Base-by-base conservation (phyloP, 805 yeast species). In the Saturnispora ahearnii region DNA sequence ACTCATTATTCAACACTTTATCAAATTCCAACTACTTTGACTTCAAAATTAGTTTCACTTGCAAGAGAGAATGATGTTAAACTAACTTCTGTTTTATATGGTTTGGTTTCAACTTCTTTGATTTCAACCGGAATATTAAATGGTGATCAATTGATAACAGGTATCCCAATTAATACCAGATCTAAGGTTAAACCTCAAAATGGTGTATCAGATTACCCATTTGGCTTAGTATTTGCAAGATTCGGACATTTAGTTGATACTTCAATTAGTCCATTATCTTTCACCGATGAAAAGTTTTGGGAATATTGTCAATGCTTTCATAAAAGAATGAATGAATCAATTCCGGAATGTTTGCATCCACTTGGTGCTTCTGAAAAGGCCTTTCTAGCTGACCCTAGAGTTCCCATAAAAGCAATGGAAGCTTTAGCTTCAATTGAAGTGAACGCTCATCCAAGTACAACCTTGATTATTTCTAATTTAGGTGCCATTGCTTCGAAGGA, bases 161-260 rank as follows among this genome's bases (percentile, higher is more conserved):
- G 49, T 46, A 45, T 53, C 11, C 53, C 54, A 12, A 47, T 53
- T 2, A 53, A 53, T 21, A 32, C 44, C 1, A 46, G 56, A 33
- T 43, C 48, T 11, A 11, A 11, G 3, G 46, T 41, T 8, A 18
- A 42, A 18, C 22, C 28, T 15, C 31, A 42, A 34, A 13, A 21
- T 11, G 37, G 33, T n/a, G 24, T 22, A 7, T 9, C 5, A 11
- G 50, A 43, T 12, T 43, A 42, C 21, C 46, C 44, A 12, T 51
- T 53, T 44, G 56, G 52, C 2, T 18, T 47, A 5, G 42, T 44
- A 11, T 51, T 48, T 33, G 56, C 54, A 11, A 53, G 44, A 31
- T 49, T 38, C 26, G 15, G 40, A 11, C 46, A 46, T 31, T 24
- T 40, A 4, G 50, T 33, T 3, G 41, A 40, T 15, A 29, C 36